Percentiles rank a stretch among this genome's conserved stretches.
phyloP scores from a whole-genome alignment of 306 rosid species.

The Pyrus betulifolia region DNA sequence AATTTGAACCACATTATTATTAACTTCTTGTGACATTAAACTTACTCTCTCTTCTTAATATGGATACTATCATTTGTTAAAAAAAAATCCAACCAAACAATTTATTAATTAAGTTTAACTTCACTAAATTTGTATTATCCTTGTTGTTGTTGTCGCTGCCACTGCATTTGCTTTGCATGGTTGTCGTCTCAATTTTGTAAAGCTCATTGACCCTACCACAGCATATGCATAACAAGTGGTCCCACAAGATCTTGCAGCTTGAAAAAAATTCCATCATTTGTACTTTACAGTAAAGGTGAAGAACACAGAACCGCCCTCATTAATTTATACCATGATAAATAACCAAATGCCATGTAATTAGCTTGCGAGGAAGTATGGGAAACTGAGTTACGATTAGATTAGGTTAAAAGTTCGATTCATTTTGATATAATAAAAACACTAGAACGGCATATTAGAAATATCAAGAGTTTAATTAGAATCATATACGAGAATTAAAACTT shows the following conservation, averaged over 20 bases:
- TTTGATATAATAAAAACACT: no score
- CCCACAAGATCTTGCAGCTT: constrained; percentile 39
- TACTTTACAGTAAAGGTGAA: not conserved
- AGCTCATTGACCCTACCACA: not conserved
- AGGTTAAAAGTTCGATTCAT: no score
- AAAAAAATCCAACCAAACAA: no score
- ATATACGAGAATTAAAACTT: no score
- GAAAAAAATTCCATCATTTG: not conserved
- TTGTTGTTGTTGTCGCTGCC: not conserved
- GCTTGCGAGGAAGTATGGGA: not conserved
- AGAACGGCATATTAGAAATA: no score
- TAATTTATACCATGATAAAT: not conserved
- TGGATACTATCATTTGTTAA: no score
- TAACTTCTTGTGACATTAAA: no score
- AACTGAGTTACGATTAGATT: not conserved
- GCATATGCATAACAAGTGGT: constrained; percentile 13
- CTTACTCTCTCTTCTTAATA: accelerated
- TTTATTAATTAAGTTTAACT: no score
- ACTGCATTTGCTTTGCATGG: not conserved
- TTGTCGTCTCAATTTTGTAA: not conserved
- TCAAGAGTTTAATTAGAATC: not conserved
- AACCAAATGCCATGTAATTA: no score
- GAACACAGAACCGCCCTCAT: not conserved
- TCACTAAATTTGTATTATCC: no score
- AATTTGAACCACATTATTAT: no score